phyloP scores from a whole-genome alignment of 306 rosid species.

The Lathyrus oleraceus region DNA sequence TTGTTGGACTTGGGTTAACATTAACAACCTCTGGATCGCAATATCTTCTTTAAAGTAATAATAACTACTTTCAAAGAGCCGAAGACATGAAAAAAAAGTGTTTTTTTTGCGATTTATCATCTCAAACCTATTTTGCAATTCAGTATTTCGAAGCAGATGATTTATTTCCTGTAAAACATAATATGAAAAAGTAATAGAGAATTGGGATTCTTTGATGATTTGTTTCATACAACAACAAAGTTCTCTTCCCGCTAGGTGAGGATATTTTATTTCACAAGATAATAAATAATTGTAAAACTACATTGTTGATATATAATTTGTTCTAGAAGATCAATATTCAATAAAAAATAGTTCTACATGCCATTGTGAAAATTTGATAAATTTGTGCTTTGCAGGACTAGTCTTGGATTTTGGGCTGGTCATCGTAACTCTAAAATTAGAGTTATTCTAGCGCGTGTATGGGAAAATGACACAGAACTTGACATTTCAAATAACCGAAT shows the following conservation, averaged over 20 bases:
- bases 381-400: constrained; percentile 63
- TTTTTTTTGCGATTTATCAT: constrained; percentile 5
- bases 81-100: not conserved
- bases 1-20: not conserved
- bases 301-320: not conserved
- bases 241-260: too few species aligned
- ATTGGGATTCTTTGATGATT: constrained; percentile 2
- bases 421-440: constrained; percentile 94
- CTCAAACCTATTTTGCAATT: not conserved
- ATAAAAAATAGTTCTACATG: constrained; percentile 14
- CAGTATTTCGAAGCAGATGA: not conserved
- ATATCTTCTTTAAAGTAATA: constrained; percentile 20
- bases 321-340: constrained; percentile 22
- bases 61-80: not conserved
- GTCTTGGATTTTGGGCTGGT: constrained; percentile 96
- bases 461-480: constrained; percentile 98
- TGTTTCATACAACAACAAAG: too few species aligned
- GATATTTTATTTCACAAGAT: too few species aligned
- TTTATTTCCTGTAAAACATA: constrained; percentile 7
- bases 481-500: constrained; percentile 89
- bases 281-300: not conserved
- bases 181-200: not conserved
- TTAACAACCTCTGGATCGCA: not conserved
- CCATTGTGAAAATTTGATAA: constrained; percentile 29
- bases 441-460: constrained; percentile 87